Base-by-base conservation (phyloP, 2,329 filamentous ascomycete genomes). In the Colletotrichum simmondsii region DNA sequence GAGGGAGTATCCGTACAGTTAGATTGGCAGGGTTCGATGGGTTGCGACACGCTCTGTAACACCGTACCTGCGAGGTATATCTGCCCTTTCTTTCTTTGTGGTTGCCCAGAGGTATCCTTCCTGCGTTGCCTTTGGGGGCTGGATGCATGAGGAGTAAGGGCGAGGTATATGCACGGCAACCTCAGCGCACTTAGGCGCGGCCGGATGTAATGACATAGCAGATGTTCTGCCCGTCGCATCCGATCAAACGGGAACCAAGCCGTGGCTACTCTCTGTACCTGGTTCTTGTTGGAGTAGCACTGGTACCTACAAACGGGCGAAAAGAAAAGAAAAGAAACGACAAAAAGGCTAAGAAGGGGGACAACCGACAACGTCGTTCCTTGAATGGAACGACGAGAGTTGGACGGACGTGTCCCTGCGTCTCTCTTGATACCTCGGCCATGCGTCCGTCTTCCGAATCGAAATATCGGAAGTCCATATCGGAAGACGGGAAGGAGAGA, bases 211-310 rank as follows among this genome's bases (percentile, higher is more conserved):
- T 63, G 65, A 53, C 59, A 70, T 56, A 42, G 46, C 60, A 61
- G 60, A 64, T 65, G 46, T 70, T 70, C 60, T 69, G 65, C 60
- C 60, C 46, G 26, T 26, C 26, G 42, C 30, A 61, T 69, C 54
- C 46, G 65, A 72, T 65, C 65, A 56, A 65, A 60, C 32, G 54
- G 66, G 66, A 60, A 49, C 54, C 65, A 65, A 53, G 64, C 58
- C 64, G 46, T 53, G 57, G 14, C 37, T 26, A 49, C 49, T 16
- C 37, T 42, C 37, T 19, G 37, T 42, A 16, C 37, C 6, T 42
- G 37, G 37, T 42, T 42, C 37, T 42, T 19, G 16, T 19, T 42
- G 37, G 37, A 19, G 37, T 42, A 42, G 37, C 14, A 42, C 22
- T 71, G 35, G 52, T 14, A 54, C 52, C 12, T 14, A 54, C 52